A percentile compares a stretch with the other conserved stretches of the same genome.
Conservation (phyloP, 257 asterid species). For the Forsythia viridissima region DNA sequence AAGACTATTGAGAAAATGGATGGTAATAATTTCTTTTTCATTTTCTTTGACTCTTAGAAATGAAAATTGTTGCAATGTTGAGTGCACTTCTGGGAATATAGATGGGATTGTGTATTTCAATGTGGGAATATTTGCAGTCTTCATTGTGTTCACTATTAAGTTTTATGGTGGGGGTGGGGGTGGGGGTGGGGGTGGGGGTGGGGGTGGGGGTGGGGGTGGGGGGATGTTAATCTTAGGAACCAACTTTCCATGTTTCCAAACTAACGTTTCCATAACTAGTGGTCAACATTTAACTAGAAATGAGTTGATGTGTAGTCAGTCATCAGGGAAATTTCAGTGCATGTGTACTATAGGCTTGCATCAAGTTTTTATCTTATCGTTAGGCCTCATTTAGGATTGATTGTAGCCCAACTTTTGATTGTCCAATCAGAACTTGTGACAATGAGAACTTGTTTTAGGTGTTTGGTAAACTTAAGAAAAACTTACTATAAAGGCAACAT, state of each 20-base stretch:
- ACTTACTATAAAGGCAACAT: no score
- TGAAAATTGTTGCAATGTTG: neutral
- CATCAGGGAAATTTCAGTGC: neutral
- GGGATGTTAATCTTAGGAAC: neutral
- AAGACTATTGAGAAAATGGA: neutral
- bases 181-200: no score
- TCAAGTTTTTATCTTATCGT: neutral
- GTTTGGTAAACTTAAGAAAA: no score
- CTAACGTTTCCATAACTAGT: neutral
- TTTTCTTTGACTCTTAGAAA: neutral
- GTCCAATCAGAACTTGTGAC: no score
- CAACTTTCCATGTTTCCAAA: neutral
- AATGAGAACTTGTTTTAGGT: no score
- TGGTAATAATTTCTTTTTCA: neutral
- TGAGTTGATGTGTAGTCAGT: neutral
- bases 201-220: neutral
- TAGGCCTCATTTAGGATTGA: neutral
- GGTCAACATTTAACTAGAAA: neutral
- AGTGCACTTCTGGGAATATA: neutral
- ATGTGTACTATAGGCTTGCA: no score
- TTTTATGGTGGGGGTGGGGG: neutral
- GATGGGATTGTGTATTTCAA: neutral
- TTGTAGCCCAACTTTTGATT: no score
- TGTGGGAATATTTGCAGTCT: neutral
- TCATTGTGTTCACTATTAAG: neutral